phyloP scores from a whole-genome alignment of 2,329 filamentous ascomycete species.

The Purpureocillium takamizusanense region DNA sequence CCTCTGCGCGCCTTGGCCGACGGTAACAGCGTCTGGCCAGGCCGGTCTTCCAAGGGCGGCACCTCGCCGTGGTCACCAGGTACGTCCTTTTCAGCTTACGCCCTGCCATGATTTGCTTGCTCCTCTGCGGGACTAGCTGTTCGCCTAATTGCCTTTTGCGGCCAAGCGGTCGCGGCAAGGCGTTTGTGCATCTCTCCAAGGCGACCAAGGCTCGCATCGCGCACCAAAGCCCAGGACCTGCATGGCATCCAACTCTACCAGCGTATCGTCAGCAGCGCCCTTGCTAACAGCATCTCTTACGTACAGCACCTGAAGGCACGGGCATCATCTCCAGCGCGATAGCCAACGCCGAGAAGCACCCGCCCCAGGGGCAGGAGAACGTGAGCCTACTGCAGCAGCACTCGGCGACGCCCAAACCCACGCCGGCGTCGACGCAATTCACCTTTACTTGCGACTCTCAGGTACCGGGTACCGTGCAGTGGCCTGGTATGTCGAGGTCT shows the following conservation, averaged over 20 bases:
- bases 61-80: slow-evolving; percentile 36
- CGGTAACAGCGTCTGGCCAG: slow-evolving; percentile 46
- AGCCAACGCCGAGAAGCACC: slow-evolving; percentile 70
- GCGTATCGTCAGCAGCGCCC: too few species aligned
- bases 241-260: too few species aligned
- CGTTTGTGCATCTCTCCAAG: too few species aligned
- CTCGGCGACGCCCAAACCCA: slow-evolving; percentile 43
- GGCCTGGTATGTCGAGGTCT: slow-evolving; percentile 45
- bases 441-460: slow-evolving; percentile 95
- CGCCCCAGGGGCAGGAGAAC: slow-evolving; percentile 64
- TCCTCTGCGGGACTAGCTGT: too few species aligned
- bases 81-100: slow-evolving; percentile 22
- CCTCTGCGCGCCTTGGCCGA: slow-evolving; percentile 53
- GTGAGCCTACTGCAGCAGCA: slow-evolving; percentile 69
- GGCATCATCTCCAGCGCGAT: slow-evolving; percentile 92
- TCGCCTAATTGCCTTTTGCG: too few species aligned
- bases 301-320: slow-evolving; percentile 32
- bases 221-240: too few species aligned
- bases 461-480: slow-evolving; percentile 68
- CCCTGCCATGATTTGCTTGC: neutral
- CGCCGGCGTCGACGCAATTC: slow-evolving; percentile 75
- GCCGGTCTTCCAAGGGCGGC: slow-evolving; percentile 36
- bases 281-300: neutral
- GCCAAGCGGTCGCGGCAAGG: too few species aligned
- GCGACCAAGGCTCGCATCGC: too few species aligned